Conservation (phyloP, 192 early-diverging fungal species). For the Backusella liffmaniae region DNA sequence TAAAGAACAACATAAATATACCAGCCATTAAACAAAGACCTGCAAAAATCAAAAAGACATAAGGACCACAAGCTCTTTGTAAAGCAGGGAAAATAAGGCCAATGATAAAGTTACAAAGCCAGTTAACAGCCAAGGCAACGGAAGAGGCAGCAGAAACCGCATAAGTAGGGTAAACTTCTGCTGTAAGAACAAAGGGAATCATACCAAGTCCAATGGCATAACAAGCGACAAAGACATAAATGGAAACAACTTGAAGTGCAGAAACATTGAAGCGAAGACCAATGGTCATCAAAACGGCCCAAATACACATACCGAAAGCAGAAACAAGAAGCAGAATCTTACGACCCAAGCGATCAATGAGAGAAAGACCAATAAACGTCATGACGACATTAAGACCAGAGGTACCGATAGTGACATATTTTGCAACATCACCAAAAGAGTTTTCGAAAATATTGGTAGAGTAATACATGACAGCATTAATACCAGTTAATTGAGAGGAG, state of each 20-base stretch:
- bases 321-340: constrained; percentile 55
- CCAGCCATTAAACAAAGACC: constrained; percentile 37
- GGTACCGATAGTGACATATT: constrained; percentile 53
- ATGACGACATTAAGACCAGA: constrained; percentile 56
- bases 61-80: constrained; percentile 38
- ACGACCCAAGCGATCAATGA: constrained; percentile 62
- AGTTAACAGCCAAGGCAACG: constrained; percentile 47
- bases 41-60: constrained; percentile 52
- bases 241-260: constrained; percentile 29
- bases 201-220: constrained; percentile 58
- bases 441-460: constrained; percentile 60
- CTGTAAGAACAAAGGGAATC: constrained; percentile 56
- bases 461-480: constrained; percentile 65
- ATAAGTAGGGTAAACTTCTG: constrained; percentile 54
- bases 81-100: constrained; percentile 53
- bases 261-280: constrained; percentile 16
- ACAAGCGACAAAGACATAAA: constrained; percentile 51
- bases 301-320: constrained; percentile 59
- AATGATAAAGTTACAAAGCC: constrained; percentile 48
- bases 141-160: constrained; percentile 51
- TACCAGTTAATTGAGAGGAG: constrained; percentile 59
- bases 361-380: constrained; percentile 50
- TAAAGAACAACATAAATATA: constrained; percentile 38
- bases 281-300: constrained; percentile 45
- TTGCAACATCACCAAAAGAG: constrained; percentile 47